Evolutionary conservation across 805 yeast species (phyloP), one percentile per base, ranked within the genome.

Genomic region (Suhomyces sp.): DNA sequence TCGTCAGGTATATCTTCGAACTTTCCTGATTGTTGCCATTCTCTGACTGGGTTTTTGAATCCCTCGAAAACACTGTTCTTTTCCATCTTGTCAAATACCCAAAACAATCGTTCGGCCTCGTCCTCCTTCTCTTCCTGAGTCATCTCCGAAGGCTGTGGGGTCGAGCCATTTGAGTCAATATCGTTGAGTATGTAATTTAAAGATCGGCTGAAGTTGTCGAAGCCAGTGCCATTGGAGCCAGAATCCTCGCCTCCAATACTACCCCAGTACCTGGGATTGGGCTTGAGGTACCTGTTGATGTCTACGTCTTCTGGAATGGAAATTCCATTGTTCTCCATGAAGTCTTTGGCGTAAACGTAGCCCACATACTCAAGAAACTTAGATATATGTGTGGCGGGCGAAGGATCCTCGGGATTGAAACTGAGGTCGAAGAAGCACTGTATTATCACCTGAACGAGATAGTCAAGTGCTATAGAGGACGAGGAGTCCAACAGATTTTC

Each of bases 71-170:
- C 63, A 2, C 75, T 72, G 43, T 63, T 62, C 46, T 62, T 64
- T 53, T 69, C 74, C 64, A 73, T 68, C 56, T 78, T 58, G 44
- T 73, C 78, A 53, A 76, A 74, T 6, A 74, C 48, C 4, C 64
- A 67, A 58, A 73, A 76, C 51, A 76, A 55, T 53, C 73, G 66
- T 49, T 76, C 80, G 2, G 80, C 80, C 54, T 76, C 80, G 6
- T 57, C 57, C 54, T 70, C 76, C 57, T 76, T 75, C 51, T 76
- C 80, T 47, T 71, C 77, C 7, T 66, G 67, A 1, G 76, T 67
- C 68, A 75, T 65, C 2, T 62, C 67, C 17, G 21, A 31, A 19
- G 24, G 27, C 13, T 21, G 33, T 2, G 43, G 43, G 6, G 12
- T 35, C 19, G 49, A 41, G 10, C 37, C 48, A 24, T 27, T 39